Evolutionary conservation across 2,329 filamentous ascomycete genomes (phyloP), one percentile per base, ranked within the genome.

Genomic region (Monilinia fructicola): DNA sequence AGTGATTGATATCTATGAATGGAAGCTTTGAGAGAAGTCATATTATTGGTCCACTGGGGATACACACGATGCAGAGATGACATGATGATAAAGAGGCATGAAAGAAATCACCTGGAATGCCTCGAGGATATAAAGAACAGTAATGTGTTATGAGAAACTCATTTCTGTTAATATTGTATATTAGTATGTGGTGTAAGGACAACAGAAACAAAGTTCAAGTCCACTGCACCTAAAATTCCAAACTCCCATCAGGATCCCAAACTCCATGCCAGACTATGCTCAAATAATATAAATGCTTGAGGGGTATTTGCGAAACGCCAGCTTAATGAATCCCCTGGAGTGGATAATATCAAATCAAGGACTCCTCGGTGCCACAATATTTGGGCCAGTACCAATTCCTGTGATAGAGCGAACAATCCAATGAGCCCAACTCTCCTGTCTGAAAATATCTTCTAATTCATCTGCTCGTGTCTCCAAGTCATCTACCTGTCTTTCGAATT

Each of bases 401-500:
- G 75, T 76, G n/a, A 77, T 71, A 21, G 67, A 70, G 40, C 76
- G 70, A 26, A 77, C 73, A 42, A 74, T 65, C 72, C 74, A 77
- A 67, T 76, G 74, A 38, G 70, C 52, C 76, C 76, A 77, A 52
- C 73, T 74, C 56, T 76, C 76, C 6, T 68, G 75, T 46, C 66
- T 68, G 1, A 77, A 68, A 44, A 72, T 67, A 18, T 75, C 75
- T 74, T 90, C 85, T 42, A 93, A 77, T 71, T 87, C 84, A 52
- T 85, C 82, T 1, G 89, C 85, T 50, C 87, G 81, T 52, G 78
- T 82, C 80, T 90, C 91, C 59, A 92, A 84, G 64, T 91, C 88
- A 55, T 84, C 81, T 1, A 95, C 90, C 76, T 93, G 90, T 59
- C 85, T 83, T 77, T 93, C 91, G 77, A 96, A 96, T 69, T 93